Percentiles rank a stretch among this genome's conserved stretches.
These are phyloP conservation scores for Tanozyma kutaoensis DNA, from an alignment of 805 yeast genomes.

Conservation along the genomic window DNA sequence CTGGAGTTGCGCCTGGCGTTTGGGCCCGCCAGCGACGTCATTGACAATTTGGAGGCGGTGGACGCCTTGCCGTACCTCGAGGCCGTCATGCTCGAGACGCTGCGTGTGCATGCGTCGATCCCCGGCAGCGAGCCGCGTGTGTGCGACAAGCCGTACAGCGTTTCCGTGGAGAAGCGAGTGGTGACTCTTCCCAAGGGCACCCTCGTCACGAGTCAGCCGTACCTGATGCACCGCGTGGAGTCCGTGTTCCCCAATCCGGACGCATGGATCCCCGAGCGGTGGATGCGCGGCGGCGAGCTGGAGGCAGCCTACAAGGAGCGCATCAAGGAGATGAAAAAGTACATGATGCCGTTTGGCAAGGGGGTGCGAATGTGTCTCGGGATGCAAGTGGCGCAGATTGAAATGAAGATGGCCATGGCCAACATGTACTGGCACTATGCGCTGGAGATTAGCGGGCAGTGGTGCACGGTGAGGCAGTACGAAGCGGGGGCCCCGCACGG, in stretches of 20 bases:
- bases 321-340: conserved; percentile 31
- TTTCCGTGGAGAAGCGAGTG: too few relatives aligned
- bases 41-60: conserved; percentile 23
- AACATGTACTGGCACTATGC: conserved; percentile 37
- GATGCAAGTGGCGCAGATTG: conserved; percentile 51
- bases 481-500: conserved; percentile 4
- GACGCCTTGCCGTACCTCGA: conserved; percentile 45
- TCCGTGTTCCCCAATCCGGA: conserved; percentile 38
- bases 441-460: conserved; percentile 24
- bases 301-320: conserved; percentile 16
- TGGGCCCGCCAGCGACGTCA: conserved; percentile 11
- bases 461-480: conserved; percentile 23
- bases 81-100: conserved; percentile 49
- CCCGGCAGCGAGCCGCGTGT: conserved; percentile 63
- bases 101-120: conserved; percentile 53
- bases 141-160: conserved; percentile 16
- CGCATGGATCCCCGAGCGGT: conserved; percentile 44
- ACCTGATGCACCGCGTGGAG: conserved; percentile 43
- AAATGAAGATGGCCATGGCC: conserved; percentile 46
- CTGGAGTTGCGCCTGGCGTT: conserved; percentile 22
- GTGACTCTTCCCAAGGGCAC: conserved; percentile 12
- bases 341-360: conserved; percentile 58
- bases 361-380: conserved; percentile 71
- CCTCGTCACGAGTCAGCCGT: conserved; percentile 51
- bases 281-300: conserved; percentile 33